Evolutionary conservation across 1,284 basidiomycete species (phyloP).

Genomic region (Wallemia mellicola): DNA sequence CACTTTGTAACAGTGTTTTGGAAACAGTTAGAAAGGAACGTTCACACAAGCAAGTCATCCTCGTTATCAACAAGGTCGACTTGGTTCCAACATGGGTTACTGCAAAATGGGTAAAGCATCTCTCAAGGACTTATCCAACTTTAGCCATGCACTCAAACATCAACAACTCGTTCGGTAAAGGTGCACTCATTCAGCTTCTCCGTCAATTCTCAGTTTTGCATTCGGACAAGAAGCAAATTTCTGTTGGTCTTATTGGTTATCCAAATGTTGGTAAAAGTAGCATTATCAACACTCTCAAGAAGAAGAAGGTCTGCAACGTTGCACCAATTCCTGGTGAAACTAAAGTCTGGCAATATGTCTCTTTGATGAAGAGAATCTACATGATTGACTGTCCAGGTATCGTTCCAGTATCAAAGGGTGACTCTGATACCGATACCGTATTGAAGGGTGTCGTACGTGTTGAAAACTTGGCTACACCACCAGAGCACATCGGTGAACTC

Average conservation of each 20-base stretch:
- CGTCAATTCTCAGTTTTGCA: conserved; percentile 90
- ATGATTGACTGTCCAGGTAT: conserved; percentile 98
- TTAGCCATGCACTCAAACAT: conserved; percentile 96
- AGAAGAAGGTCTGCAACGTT: conserved; percentile 87
- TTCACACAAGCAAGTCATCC: conserved; percentile 83
- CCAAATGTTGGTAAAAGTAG: conserved; percentile 94
- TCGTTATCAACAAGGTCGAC: conserved; percentile 95
- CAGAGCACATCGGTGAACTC: conserved; percentile 69
- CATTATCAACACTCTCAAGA: conserved; percentile 97
- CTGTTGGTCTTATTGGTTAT: conserved; percentile 90
- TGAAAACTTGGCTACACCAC: conserved; percentile 74
- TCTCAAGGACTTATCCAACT: conserved; percentile 77
- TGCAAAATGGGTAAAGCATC: conserved; percentile 82
- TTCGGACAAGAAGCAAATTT: conserved; percentile 98
- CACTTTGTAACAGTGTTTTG: conserved; percentile 82
- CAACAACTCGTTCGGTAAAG: conserved; percentile 96
- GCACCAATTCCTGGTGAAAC: conserved; percentile 96
- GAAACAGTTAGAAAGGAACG: conserved; percentile 89
- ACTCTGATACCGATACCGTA: conserved; percentile 73
- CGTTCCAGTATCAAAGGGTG: conserved; percentile 68
- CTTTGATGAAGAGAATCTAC: conserved; percentile 80
- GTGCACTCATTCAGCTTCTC: conserved; percentile 82
- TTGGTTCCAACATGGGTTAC: conserved; percentile 97
- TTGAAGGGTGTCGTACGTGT: conserved; percentile 92
- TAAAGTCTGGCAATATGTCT: conserved; percentile 99